Evolutionary conservation across 176 grass and related monocot species (phyloP).

Genomic region (Neostapfia colusana): DNA sequence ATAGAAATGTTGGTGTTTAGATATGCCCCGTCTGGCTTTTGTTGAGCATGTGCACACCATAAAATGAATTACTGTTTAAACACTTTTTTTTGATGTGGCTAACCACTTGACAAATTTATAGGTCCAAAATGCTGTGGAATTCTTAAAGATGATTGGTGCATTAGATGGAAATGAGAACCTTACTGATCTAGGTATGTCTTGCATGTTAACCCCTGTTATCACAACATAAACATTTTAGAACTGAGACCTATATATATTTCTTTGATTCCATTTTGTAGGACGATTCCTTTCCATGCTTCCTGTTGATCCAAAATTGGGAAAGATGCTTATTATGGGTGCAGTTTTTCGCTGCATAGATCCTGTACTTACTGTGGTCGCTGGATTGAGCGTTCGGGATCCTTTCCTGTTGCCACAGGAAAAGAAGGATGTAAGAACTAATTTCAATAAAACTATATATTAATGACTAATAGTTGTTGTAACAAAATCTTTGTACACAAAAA

Average conservation of each 20-base stretch:
- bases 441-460: constrained; percentile 20
- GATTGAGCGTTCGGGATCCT: constrained; percentile 88
- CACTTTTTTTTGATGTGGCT: not conserved
- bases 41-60: constrained; percentile 9
- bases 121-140: constrained; percentile 95
- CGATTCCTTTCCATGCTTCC: constrained; percentile 94
- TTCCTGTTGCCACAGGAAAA: constrained; percentile 93
- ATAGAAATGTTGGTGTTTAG: not conserved
- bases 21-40: not conserved
- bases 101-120: constrained; percentile 43
- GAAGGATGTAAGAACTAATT: constrained; percentile 75
- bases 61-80: not conserved
- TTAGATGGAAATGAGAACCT: constrained; percentile 83
- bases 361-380: constrained; percentile 81
- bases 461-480: not conserved
- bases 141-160: constrained; percentile 92
- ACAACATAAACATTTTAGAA: constrained; percentile 22
- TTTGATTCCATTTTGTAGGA: constrained; percentile 58
- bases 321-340: constrained; percentile 98
- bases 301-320: constrained; percentile 93
- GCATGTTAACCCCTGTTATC: constrained; percentile 13
- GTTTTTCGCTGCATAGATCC: constrained; percentile 93
- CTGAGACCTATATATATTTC: constrained; percentile 26
- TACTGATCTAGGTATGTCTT: constrained; percentile 76
- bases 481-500: not conserved